Evolutionary conservation across 352 stramenopile genomes (phyloP).

Genomic region (Pythium coloratum): DNA sequence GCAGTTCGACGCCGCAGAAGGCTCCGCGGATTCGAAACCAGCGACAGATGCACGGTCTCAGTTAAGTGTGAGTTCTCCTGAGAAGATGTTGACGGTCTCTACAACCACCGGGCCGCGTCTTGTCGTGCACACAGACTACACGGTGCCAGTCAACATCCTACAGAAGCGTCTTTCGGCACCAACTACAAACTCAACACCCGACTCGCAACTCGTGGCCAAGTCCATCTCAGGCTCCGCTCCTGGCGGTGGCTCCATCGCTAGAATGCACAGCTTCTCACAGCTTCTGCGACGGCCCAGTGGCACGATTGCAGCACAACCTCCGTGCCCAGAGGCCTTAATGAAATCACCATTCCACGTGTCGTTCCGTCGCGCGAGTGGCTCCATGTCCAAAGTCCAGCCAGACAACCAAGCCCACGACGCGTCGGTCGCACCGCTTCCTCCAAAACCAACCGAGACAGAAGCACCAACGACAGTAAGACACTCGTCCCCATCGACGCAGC

Average conservation of each 20-base stretch:
- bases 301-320: background rate
- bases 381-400: background rate
- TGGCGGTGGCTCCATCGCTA: background rate
- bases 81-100: background rate
- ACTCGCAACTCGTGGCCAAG: conserved; percentile 1
- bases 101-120: background rate
- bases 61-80: background rate
- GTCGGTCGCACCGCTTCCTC: background rate
- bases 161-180: background rate
- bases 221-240: background rate
- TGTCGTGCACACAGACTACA: background rate
- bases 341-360: background rate
- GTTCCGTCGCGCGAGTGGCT: background rate
- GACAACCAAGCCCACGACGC: background rate
- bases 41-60: background rate
- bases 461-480: background rate
- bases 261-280: background rate
- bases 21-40: background rate
- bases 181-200: background rate
- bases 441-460: background rate
- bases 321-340: no score
- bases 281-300: background rate
- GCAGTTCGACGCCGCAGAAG: background rate
- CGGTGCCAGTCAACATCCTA: background rate
- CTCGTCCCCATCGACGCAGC: background rate